phyloP scores from a whole-genome alignment of 2,329 filamentous ascomycete species.

The Fusarium mundagurra region DNA sequence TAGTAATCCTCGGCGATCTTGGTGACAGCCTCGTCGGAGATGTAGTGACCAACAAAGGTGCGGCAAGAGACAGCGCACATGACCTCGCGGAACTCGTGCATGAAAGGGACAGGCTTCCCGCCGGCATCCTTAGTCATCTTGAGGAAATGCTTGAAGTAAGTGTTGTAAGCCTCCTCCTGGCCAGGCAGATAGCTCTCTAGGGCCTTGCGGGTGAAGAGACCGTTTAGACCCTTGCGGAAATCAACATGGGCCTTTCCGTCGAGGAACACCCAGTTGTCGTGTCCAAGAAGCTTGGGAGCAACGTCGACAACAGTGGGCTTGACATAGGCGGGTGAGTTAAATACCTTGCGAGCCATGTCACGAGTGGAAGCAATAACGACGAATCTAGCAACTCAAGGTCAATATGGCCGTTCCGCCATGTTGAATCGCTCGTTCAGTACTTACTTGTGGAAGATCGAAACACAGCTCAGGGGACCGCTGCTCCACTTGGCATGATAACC shows the following conservation, averaged over 20 bases:
- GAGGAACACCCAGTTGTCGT: constrained; percentile 96
- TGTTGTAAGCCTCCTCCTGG: constrained; percentile 90
- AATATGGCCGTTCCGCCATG: not conserved
- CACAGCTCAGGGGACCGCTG: constrained; percentile 91
- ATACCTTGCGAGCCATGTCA: constrained; percentile 95
- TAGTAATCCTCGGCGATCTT: constrained; percentile 98
- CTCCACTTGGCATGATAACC: constrained; percentile 93
- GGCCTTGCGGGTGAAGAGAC: constrained; percentile 90
- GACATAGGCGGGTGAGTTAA: constrained; percentile 91
- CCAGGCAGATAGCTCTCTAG: constrained; percentile 89
- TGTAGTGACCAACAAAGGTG: constrained; percentile 97
- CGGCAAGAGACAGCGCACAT: constrained; percentile 95
- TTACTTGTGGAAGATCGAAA: constrained; percentile 99
- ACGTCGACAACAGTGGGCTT: constrained; percentile 97
- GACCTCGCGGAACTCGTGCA: constrained; percentile 90
- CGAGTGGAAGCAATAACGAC: constrained; percentile 96
- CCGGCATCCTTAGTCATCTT: constrained; percentile 76
- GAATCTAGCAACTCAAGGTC: constrained; percentile 67
- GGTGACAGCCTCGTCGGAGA: constrained; percentile 88
- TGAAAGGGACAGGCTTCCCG: constrained; percentile 84
- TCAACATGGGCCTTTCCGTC: constrained; percentile 96
- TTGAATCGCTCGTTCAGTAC: constrained; percentile 39
- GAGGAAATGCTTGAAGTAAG: constrained; percentile 84
- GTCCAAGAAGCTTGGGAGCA: constrained; percentile 90
- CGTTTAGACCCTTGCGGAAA: constrained; percentile 96